Evolutionary conservation across 805 yeast genomes (phyloP).

Genomic region (Hanseniaspora thailandica): DNA sequence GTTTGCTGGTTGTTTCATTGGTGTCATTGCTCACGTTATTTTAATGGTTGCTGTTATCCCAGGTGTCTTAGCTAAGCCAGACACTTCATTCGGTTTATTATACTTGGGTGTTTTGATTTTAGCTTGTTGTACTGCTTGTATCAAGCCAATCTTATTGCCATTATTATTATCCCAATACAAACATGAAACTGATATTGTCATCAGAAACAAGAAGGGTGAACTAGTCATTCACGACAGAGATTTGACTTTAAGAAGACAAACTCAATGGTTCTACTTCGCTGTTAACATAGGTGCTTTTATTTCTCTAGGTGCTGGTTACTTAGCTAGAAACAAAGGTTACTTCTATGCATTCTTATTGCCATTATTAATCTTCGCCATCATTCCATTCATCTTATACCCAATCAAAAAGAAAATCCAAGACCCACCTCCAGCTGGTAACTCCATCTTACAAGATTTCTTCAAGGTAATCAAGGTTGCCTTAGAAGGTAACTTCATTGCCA

Average conservation of each 20-base stretch:
- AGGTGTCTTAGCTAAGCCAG: constrained; percentile 34
- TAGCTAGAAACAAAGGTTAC: constrained; percentile 54
- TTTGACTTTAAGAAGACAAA: constrained; percentile 59
- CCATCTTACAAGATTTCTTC: constrained; percentile 35
- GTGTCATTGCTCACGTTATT: constrained; percentile 50
- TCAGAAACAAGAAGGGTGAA: constrained; percentile 51
- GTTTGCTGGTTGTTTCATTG: constrained; percentile 45
- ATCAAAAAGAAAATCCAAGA: constrained; percentile 24
- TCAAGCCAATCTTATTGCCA: constrained; percentile 59
- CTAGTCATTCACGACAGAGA: constrained; percentile 59
- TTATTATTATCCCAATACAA: constrained; percentile 62
- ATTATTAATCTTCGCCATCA: constrained; percentile 44
- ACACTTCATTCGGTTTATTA: constrained; percentile 54
- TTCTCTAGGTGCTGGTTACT: constrained; percentile 63
- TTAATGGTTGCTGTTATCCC: constrained; percentile 63
- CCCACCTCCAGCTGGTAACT: constrained; percentile 26
- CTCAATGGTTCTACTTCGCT: constrained; percentile 65
- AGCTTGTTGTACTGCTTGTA: constrained; percentile 73
- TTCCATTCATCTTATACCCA: constrained; percentile 37
- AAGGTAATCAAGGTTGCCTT: constrained; percentile 34
- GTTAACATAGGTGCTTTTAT: constrained; percentile 66
- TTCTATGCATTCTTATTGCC: constrained; percentile 70
- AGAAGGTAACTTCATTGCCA: constrained; percentile 34
- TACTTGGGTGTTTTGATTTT: constrained; percentile 35
- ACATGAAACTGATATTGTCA: constrained; percentile 47